A percentile compares a stretch with the other conserved stretches of the same genome.
These are phyloP conservation scores for Euphorbia corollata DNA, from an alignment of 441 rosid genomes.

Conservation along the genomic window DNA sequence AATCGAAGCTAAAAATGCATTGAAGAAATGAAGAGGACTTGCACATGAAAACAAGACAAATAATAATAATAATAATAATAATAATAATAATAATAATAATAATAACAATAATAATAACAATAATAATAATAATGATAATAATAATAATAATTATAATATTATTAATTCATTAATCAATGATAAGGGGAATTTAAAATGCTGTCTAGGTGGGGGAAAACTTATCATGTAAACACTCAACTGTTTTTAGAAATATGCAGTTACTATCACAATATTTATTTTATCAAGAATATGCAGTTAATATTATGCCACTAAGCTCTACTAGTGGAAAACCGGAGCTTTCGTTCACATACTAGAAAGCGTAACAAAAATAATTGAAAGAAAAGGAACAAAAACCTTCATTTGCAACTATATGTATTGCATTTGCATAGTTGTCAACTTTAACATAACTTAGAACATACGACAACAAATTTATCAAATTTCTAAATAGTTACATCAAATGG, in stretches of 20 bases:
- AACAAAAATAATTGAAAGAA: not conserved
- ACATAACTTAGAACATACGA: not conserved
- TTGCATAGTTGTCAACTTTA: not conserved
- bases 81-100: no score
- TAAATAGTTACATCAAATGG: not conserved
- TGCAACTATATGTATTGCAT: not conserved
- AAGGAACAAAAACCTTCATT: not conserved
- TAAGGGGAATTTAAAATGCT: not conserved
- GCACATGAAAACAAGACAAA: not conserved
- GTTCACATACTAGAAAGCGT: not conserved
- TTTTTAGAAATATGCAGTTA: not conserved
- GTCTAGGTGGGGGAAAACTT: not conserved
- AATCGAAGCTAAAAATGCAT: not conserved
- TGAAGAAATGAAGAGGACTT: not conserved
- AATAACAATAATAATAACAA: not conserved
- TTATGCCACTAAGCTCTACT: not conserved
- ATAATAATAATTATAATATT: not conserved
- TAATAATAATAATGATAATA: no score
- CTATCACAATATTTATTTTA: not conserved
- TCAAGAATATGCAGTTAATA: not conserved
- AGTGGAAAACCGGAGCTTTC: conserved; percentile 1
- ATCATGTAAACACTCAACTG: not conserved
- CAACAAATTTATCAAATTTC: not conserved
- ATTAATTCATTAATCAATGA: not conserved
- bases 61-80: not conserved